Base-by-base conservation (phyloP, 2,329 filamentous ascomycete genomes). In the Botrytis squamosa region DNA sequence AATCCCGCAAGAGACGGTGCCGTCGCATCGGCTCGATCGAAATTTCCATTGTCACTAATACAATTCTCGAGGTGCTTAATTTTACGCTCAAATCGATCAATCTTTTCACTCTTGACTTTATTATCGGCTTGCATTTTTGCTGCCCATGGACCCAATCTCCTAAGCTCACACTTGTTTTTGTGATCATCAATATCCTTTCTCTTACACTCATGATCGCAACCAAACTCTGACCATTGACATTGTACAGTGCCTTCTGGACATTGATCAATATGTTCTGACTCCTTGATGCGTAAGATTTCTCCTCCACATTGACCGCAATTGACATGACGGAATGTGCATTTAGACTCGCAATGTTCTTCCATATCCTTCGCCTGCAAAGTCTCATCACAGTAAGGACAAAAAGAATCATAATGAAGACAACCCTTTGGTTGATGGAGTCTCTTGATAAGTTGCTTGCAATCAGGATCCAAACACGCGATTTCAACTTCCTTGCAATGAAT, bases 401-500 rank as follows among this genome's bases (percentile, higher is more conserved):
- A 79, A 0, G 84, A 83, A 46, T 85, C 80, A 70, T 84, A 84
- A 77, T 91, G 90, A 36, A 88, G 83, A 77, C 90, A 91, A 3
- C 84, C 84, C 66, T 85, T 84, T n/a, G 83, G 83, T 1, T 82
- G 81, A 73, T 88, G 84, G 75, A 86, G 87, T 65, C 86, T 84
- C 20, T 84, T 83, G 4, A 91, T 83, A 38, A 83, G 84, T 79
- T 87, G 85, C 44, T 83, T 80, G 79, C 90, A 92, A 4, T 75
- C 75, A 42, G 73, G 74, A 8, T 77, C 77, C 8, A 88, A 86
- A 76, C 90, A 92, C n/a, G 84, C 83, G 33, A 89, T 86, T 46
- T 86, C 82, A 8, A 86, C 86, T 77, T 87, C 89, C 1, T 83
- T 83, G 78, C 90, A 92, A 67, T 89, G 87, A 33, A 84, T 84